Percentiles rank a stretch among this genome's conserved stretches.
These are phyloP conservation scores for Candida maltosa DNA, from an alignment of 805 yeast species.

Conservation along the genomic window DNA sequence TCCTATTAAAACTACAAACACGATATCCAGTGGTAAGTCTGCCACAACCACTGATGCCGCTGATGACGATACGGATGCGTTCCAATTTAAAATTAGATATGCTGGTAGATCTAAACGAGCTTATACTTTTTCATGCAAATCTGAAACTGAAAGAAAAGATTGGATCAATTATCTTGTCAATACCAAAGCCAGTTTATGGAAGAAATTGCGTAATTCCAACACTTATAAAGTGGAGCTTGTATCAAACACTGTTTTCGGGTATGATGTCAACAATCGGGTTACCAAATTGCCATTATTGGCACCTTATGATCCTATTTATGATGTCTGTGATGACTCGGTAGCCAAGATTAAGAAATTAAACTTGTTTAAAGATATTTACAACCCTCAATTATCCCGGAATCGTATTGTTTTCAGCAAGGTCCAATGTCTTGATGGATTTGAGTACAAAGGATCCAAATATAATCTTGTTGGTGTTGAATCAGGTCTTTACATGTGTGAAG, in stretches of 20 bases:
- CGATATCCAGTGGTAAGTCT: slow-evolving; percentile 1
- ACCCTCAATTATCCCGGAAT: slow-evolving; percentile 14
- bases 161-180: slow-evolving; percentile 45
- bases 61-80: slow-evolving; percentile 26
- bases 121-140: slow-evolving; percentile 47
- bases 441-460: slow-evolving; percentile 42
- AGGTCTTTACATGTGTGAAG: slow-evolving; percentile 60
- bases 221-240: slow-evolving; percentile 54
- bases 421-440: slow-evolving; percentile 44
- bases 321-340: slow-evolving; percentile 19
- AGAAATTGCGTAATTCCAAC: slow-evolving; percentile 35
- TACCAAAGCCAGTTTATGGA: slow-evolving; percentile 41
- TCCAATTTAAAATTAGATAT: slow-evolving; percentile 52
- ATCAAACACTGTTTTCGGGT: slow-evolving; percentile 60
- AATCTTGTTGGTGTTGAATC: slow-evolving; percentile 56
- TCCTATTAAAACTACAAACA: slow-evolving; percentile 3
- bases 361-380: slow-evolving; percentile 22
- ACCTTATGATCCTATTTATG: slow-evolving; percentile 49
- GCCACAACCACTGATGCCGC: slow-evolving; percentile 13
- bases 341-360: slow-evolving; percentile 19
- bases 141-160: slow-evolving; percentile 47
- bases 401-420: slow-evolving; percentile 33
- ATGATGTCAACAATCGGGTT: slow-evolving; percentile 52
- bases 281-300: slow-evolving; percentile 52
- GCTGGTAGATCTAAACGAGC: slow-evolving; percentile 55